These are phyloP conservation scores for Mrakia frigida DNA, from an alignment of 768 basidiomycete species.

Conservation along the genomic window DNA sequence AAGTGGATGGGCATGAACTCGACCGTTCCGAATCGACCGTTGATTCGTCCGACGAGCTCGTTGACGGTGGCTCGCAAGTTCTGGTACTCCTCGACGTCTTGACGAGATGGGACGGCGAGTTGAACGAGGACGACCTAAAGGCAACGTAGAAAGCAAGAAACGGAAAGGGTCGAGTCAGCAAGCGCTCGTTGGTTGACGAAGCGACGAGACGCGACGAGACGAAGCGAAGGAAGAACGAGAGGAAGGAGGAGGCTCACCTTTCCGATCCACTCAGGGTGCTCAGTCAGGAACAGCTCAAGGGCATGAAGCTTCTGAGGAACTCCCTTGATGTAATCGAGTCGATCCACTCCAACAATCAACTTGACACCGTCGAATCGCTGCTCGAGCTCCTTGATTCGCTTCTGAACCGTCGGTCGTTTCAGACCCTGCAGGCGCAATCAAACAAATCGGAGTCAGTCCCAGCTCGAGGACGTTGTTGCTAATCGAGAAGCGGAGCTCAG, in stretches of 20 bases:
- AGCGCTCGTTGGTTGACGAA: no score
- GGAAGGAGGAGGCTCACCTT: slow-evolving; percentile 54
- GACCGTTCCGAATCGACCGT: slow-evolving; percentile 96
- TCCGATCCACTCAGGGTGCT: slow-evolving; percentile 99
- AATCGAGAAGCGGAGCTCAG: neutral
- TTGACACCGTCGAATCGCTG: slow-evolving; percentile 90
- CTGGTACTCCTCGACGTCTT: slow-evolving; percentile 99
- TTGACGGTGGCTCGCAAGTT: slow-evolving; percentile 92
- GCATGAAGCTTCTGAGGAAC: slow-evolving; percentile 97
- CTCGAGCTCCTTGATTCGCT: slow-evolving; percentile 73
- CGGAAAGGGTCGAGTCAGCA: no score
- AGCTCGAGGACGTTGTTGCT: no score
- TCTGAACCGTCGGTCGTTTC: slow-evolving; percentile 69
- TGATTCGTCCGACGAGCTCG: slow-evolving; percentile 96
- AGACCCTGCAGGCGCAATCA: slow-evolving; percentile 55
- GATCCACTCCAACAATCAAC: slow-evolving; percentile 96
- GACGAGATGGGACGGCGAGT: slow-evolving; percentile 92
- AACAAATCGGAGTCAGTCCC: neutral
- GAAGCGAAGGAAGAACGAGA: neutral
- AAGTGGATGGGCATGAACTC: slow-evolving; percentile 99
- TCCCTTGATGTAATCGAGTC: slow-evolving; percentile 99
- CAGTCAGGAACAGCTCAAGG: slow-evolving; percentile 89
- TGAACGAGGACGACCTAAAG: slow-evolving; percentile 85
- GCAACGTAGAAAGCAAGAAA: no score
- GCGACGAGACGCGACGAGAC: neutral